Evolutionary conservation across 768 basidiomycete genomes (phyloP).

Genomic region (Tylopilus sp.): DNA sequence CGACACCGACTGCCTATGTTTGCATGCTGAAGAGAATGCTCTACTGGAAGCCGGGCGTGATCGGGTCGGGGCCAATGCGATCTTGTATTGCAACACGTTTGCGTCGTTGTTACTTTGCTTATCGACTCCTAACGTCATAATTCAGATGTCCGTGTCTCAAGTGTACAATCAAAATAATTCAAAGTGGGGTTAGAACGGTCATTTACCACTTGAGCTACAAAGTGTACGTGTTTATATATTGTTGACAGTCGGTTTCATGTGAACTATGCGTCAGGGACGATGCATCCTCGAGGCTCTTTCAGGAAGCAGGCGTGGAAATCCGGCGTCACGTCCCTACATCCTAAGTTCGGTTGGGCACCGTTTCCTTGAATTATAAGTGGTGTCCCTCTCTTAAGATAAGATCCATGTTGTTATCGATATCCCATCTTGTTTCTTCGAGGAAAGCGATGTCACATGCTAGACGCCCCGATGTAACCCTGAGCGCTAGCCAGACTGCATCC

Average conservation of each 20-base stretch:
- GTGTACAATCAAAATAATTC: constrained; percentile 97
- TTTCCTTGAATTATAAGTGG: not conserved
- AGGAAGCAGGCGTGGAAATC: constrained; percentile 78
- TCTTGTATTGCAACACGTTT: constrained; percentile 98
- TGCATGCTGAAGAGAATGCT: constrained; percentile 98
- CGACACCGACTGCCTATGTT: constrained; percentile 81
- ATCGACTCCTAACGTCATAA: not conserved
- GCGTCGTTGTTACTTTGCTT: constrained; percentile 26
- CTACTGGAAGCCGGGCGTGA: constrained; percentile 92
- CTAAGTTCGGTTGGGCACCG: constrained; percentile 10
- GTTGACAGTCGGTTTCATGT: not conserved
- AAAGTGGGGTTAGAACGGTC: constrained; percentile 87
- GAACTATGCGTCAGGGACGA: constrained; percentile 61
- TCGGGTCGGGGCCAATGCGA: constrained; percentile 73
- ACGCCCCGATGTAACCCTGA: constrained; percentile 51
- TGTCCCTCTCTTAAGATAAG: constrained; percentile 30
- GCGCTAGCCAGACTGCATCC: constrained; percentile 82
- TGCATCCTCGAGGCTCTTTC: constrained; percentile 72
- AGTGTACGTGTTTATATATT: constrained; percentile 57
- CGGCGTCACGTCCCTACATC: constrained; percentile 54
- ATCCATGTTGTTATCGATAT: constrained; percentile 45
- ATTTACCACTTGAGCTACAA: constrained; percentile 95
- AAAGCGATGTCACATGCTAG: constrained; percentile 44
- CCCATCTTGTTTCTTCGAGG: constrained; percentile 57
- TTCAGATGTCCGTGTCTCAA: constrained; percentile 93